phyloP scores from a whole-genome alignment of 257 asterid genomes.

The Solanum corneliomulleri region DNA sequence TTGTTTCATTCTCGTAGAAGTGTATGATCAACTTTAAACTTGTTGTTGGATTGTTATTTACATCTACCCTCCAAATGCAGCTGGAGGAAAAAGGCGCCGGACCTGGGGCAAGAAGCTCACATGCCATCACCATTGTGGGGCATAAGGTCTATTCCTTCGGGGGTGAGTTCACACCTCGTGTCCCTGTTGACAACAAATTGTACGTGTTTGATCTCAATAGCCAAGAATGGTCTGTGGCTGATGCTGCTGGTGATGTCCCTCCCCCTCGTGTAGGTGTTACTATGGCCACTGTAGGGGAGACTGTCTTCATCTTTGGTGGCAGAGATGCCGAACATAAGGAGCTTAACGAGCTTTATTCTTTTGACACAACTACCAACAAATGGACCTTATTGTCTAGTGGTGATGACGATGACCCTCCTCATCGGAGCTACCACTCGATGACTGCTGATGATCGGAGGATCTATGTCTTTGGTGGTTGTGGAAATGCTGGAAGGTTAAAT shows the following conservation, averaged over 20 bases:
- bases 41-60: not conserved
- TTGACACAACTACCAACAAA: constrained; percentile 39
- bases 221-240: constrained; percentile 56
- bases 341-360: constrained; percentile 50
- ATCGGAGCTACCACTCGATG: constrained; percentile 88
- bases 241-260: constrained; percentile 55
- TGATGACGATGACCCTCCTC: constrained; percentile 27
- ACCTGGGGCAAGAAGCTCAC: constrained; percentile 94
- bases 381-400: constrained; percentile 57
- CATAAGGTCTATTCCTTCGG: constrained; percentile 66
- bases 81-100: constrained; percentile 62
- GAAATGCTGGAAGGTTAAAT: constrained; percentile 53
- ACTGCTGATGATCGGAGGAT: constrained; percentile 44
- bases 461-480: constrained; percentile 84
- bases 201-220: constrained; percentile 46
- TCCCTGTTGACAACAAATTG: constrained; percentile 73
- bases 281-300: constrained; percentile 50
- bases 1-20: not conserved
- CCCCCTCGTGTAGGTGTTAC: constrained; percentile 92
- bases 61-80: constrained; percentile 25
- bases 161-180: constrained; percentile 75
- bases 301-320: constrained; percentile 70
- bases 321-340: constrained; percentile 72
- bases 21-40: not conserved
- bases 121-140: constrained; percentile 72